phyloP scores from a whole-genome alignment of 108 stramenopile genomes.

The Nitzschia putrida region DNA sequence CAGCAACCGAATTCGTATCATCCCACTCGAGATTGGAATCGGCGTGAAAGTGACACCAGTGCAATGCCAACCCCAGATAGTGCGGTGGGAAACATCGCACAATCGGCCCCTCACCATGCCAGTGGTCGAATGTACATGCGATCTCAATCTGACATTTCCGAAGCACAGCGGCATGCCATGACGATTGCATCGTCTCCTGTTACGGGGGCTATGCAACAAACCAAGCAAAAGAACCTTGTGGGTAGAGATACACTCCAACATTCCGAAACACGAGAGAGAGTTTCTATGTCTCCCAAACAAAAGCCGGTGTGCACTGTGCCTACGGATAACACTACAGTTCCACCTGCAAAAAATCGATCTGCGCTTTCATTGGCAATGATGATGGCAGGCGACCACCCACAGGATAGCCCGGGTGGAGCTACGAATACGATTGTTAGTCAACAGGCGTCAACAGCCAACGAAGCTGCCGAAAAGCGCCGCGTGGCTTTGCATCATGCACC shows the following conservation, averaged over 20 bases:
- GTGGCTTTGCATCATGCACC: slow-evolving; percentile 58
- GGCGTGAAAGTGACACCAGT: background rate
- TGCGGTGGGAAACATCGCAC: background rate
- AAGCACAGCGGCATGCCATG: background rate
- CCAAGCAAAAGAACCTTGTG: background rate
- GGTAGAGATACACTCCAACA: too few species aligned
- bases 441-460: background rate
- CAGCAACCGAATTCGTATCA: slow-evolving; percentile 8
- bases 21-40: slow-evolving; percentile 8
- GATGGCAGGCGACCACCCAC: slow-evolving; percentile 22
- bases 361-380: slow-evolving; percentile 52
- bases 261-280: too few species aligned
- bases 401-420: background rate
- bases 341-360: slow-evolving; percentile 27
- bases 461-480: slow-evolving; percentile 34
- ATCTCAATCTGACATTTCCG: slow-evolving; percentile 24
- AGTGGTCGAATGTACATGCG: slow-evolving; percentile 24
- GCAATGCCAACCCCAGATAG: background rate
- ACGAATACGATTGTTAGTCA: background rate
- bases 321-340: background rate
- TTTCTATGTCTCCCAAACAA: too few species aligned
- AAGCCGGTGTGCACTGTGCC: background rate
- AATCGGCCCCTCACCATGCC: slow-evolving; percentile 21
- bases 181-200: background rate
- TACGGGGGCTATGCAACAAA: background rate